A percentile compares a stretch with the other conserved stretches of the same genome.
Evolutionary conservation across 108 stramenopile species (phyloP).

Genomic region (Skeletonema costatum): DNA sequence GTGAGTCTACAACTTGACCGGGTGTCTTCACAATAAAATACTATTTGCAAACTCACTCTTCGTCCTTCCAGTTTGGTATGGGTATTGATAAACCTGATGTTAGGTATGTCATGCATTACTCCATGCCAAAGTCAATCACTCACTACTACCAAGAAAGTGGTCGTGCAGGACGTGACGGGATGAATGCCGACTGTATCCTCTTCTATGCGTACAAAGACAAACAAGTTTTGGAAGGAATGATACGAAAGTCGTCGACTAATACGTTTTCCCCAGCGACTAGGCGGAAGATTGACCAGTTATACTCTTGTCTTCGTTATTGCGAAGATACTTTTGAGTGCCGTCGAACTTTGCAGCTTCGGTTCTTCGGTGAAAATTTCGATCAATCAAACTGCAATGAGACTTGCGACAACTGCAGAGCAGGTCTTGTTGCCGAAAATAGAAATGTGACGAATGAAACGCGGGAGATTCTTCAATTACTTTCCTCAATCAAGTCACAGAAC

Average conservation of each 20-base stretch:
- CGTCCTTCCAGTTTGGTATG: not conserved
- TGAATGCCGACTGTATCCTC: conserved; percentile 60
- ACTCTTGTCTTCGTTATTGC: conserved; percentile 83
- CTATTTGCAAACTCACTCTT: not conserved
- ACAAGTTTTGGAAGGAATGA: conserved; percentile 82
- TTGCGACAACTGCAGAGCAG: conserved; percentile 88
- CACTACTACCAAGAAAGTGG: conserved; percentile 99
- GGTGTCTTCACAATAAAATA: not conserved
- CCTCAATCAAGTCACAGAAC: conserved; percentile 37
- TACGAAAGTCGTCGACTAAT: conserved; percentile 65
- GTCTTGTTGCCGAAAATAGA: conserved; percentile 57
- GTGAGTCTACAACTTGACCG: conserved; percentile 74
- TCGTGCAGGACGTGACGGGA: conserved; percentile 77
- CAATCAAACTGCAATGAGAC: conserved; percentile 73
- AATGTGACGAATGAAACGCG: conserved; percentile 68
- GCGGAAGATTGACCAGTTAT: conserved; percentile 86
- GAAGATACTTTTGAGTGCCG: conserved; percentile 87
- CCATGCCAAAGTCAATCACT: conserved; percentile 98
- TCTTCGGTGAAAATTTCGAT: conserved; percentile 90
- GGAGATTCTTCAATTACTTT: conserved; percentile 59
- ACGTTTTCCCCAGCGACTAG: conserved; percentile 45
- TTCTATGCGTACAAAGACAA: conserved; percentile 94
- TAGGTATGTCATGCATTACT: conserved; percentile 97
- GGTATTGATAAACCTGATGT: conserved; percentile 85
- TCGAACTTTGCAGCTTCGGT: conserved; percentile 88